phyloP scores from a whole-genome alignment of 2,329 filamentous ascomycete species.

The Rutstroemia sp. region DNA sequence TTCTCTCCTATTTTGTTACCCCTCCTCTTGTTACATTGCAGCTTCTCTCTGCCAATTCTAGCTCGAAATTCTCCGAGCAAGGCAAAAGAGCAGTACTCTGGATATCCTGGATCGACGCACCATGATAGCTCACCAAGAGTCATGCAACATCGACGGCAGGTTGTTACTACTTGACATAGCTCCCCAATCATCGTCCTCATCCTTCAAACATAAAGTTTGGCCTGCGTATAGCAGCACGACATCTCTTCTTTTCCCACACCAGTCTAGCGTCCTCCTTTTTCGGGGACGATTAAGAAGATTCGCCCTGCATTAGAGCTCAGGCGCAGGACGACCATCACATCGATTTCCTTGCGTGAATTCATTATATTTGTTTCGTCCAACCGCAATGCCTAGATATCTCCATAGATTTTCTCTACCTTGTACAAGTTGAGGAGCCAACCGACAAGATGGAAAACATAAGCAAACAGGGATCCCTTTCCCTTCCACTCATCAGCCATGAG shows the following conservation, averaged over 20 bases:
- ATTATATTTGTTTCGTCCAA: too few species aligned
- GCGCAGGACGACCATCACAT: neutral
- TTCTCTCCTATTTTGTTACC: neutral
- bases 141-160: neutral
- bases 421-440: too few species aligned
- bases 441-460: neutral
- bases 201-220: neutral
- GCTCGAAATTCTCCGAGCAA: conserved; percentile 6
- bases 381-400: too few species aligned
- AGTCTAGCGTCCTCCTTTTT: neutral
- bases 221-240: conserved; percentile 6
- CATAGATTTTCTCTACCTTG: too few species aligned
- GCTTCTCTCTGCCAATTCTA: conserved; percentile 1
- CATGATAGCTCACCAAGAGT: conserved; percentile 8
- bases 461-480: neutral
- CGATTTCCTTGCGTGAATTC: neutral
- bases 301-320: neutral
- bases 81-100: neutral
- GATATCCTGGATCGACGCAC: conserved; percentile 3
- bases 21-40: neutral
- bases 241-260: conserved; percentile 1
- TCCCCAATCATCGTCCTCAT: neutral
- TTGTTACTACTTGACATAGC: too few species aligned
- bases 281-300: neutral
- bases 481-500: neutral